phyloP scores from a whole-genome alignment of 2,329 filamentous ascomycete genomes.

The Lasiodiplodia hormozganensis region DNA sequence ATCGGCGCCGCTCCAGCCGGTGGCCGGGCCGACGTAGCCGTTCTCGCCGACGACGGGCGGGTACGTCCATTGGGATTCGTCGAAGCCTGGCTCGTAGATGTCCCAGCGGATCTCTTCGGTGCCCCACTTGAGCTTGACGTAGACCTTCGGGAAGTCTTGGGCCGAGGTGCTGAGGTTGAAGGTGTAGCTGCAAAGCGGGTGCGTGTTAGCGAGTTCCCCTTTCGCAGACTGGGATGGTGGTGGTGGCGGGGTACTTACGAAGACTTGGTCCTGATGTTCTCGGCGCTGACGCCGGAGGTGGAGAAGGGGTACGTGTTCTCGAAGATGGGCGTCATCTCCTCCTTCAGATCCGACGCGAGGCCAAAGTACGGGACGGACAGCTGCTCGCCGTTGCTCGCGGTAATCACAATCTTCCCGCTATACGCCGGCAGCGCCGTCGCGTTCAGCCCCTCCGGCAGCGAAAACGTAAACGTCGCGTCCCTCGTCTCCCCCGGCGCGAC shows the following conservation, averaged over 20 bases:
- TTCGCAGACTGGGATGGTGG: no score
- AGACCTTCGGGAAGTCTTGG: conserved; percentile 24
- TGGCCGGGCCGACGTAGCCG: conserved; percentile 39
- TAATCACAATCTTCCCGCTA: conserved; percentile 41
- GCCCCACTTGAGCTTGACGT: conserved; percentile 18
- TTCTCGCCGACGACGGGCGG: conserved; percentile 38
- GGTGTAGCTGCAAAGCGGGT: neutral
- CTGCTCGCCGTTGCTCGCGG: conserved; percentile 35
- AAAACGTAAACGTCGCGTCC: neutral
- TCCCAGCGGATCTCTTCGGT: conserved; percentile 17
- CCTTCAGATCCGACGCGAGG: conserved; percentile 35
- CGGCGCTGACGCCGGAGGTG: neutral
- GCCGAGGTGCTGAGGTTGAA: conserved; percentile 9
- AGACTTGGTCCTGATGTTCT: conserved; percentile 10
- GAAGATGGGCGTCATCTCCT: conserved; percentile 11
- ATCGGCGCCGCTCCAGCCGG: conserved; percentile 34
- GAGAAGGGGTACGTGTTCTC: conserved; percentile 11
- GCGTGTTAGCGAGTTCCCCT: neutral
- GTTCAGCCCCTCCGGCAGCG: conserved; percentile 31
- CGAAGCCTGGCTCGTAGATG: conserved; percentile 38
- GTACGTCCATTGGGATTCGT: conserved; percentile 39
- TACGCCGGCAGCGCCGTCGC: conserved; percentile 41
- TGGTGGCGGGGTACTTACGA: no score
- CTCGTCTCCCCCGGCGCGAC: conserved; percentile 27
- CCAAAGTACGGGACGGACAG: conserved; percentile 44